phyloP scores from a whole-genome alignment of 345 rosid species.

The Sisymbrium altissimum region DNA sequence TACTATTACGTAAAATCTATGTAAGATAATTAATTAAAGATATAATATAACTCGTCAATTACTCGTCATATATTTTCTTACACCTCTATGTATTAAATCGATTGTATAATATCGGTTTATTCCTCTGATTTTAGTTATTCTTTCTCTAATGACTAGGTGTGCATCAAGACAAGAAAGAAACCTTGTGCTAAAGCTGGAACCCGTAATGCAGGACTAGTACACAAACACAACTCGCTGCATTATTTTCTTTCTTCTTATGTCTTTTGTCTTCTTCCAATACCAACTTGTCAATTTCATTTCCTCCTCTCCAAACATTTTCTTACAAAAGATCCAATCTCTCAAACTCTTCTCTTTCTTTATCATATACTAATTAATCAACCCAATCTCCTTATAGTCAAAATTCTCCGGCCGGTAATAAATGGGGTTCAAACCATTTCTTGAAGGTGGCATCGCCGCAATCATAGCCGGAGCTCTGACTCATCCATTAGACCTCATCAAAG shows the following conservation, averaged over 20 bases:
- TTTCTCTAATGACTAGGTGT: neutral
- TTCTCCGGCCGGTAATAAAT: slow-evolving; percentile 19
- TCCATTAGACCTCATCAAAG: slow-evolving; percentile 86
- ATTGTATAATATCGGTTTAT: slow-evolving; percentile 2
- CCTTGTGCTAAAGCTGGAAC: slow-evolving; percentile 14
- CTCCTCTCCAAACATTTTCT: slow-evolving; percentile 22
- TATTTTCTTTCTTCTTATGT: slow-evolving; percentile 10
- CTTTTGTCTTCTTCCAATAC: slow-evolving; percentile 22
- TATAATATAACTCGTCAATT: neutral
- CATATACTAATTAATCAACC: neutral
- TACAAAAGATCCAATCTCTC: slow-evolving; percentile 21
- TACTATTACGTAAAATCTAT: neutral
- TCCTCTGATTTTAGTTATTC: neutral
- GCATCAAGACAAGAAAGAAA: slow-evolving; percentile 19
- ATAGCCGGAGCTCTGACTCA: slow-evolving; percentile 81
- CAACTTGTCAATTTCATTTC: slow-evolving; percentile 29
- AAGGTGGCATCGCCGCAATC: slow-evolving; percentile 79
- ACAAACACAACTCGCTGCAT: slow-evolving; percentile 30
- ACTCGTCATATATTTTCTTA: neutral
- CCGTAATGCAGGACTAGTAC: slow-evolving; percentile 20
- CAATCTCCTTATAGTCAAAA: neutral
- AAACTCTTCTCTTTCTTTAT: neutral
- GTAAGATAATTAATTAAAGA: neutral
- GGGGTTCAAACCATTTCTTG: slow-evolving; percentile 83
- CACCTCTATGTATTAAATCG: no score